Conservation (phyloP, 306 rosid species). For the Erythrophleum fordii region DNA sequence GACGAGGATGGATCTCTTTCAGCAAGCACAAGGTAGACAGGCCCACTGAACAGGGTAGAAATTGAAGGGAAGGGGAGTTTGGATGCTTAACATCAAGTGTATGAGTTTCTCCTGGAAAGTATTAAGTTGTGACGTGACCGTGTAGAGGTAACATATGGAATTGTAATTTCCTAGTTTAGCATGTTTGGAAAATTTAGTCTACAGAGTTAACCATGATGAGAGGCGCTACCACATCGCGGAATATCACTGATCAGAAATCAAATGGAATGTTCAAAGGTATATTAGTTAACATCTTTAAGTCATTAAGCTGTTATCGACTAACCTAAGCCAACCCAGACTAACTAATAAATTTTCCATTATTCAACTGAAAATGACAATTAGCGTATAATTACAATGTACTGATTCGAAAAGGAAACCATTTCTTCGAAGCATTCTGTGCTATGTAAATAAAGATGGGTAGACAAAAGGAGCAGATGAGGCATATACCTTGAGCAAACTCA, state of each 20-base stretch:
- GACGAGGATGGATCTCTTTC: background rate
- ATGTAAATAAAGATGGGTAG: background rate
- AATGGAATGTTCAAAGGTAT: background rate
- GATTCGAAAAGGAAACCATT: background rate
- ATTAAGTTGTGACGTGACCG: background rate
- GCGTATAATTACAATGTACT: background rate
- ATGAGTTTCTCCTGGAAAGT: background rate
- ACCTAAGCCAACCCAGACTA: background rate
- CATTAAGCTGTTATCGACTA: background rate
- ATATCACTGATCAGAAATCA: background rate
- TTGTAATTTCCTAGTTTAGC: background rate
- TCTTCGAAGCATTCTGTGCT: background rate
- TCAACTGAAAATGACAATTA: background rate
- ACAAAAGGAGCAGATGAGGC: constrained; percentile 8
- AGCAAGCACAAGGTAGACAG: constrained; percentile 21
- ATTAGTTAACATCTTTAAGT: background rate
- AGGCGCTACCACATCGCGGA: background rate
- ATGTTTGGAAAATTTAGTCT: background rate
- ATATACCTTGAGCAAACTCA: constrained; percentile 84
- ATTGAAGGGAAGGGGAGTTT: background rate
- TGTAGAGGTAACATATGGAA: background rate
- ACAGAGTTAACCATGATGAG: background rate
- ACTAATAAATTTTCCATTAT: background rate
- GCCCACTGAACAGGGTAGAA: constrained; percentile 1
- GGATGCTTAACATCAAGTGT: constrained; percentile 1